Evolutionary conservation across 768 basidiomycete species (phyloP).

Genomic region (Ramaria rubella): DNA sequence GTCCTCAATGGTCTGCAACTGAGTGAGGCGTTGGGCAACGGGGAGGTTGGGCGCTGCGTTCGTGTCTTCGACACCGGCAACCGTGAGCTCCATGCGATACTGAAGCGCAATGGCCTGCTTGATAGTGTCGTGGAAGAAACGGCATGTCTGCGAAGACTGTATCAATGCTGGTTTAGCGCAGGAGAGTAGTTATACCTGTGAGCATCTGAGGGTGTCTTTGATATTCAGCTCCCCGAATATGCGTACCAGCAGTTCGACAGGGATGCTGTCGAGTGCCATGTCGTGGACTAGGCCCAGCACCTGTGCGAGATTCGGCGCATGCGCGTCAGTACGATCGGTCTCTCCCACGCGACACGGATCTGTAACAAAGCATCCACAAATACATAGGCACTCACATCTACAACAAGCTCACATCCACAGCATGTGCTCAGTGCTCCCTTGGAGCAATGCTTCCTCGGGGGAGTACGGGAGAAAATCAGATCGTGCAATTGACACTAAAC

Average conservation of each 20-base stretch:
- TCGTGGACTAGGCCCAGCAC: no score
- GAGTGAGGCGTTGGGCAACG: neutral
- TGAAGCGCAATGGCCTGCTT: neutral
- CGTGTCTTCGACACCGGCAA: neutral
- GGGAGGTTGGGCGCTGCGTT: neutral
- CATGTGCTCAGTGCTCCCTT: no score
- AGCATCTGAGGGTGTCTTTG: neutral
- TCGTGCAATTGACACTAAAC: no score
- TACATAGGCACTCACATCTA: no score
- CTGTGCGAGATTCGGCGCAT: no score
- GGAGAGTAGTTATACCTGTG: neutral
- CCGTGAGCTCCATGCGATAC: neutral
- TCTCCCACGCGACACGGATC: no score
- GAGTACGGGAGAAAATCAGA: no score
- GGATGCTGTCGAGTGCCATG: no score
- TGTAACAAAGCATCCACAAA: no score
- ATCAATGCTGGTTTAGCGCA: neutral
- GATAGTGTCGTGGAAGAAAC: neutral
- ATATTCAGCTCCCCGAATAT: conserved; percentile 1
- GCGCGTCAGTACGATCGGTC: no score
- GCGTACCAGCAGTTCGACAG: neutral
- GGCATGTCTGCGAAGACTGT: neutral
- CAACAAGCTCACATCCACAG: no score
- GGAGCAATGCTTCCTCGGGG: no score
- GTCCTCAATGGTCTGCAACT: neutral